Base-by-base conservation (phyloP, 1,284 basidiomycete genomes). In the Cryptococcus hybrid region DNA sequence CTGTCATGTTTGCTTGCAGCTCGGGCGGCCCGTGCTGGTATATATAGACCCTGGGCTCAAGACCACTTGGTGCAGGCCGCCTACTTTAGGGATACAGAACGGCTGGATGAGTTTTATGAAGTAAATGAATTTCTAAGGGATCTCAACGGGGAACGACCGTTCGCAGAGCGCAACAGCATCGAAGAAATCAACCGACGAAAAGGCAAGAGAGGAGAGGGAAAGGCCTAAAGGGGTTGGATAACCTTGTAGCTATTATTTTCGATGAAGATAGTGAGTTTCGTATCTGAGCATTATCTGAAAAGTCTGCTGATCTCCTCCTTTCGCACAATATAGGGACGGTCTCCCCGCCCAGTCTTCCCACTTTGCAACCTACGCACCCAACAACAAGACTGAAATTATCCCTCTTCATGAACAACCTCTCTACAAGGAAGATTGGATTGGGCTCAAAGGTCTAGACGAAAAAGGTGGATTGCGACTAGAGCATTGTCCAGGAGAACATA, bases 361-460 rank as follows among this genome's bases (percentile, higher is more conserved):
- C 54, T 78, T 75, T 62, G 68, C 69, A 35, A 72, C 72, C 1
- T 68, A 72, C 48, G 54, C 66, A 7, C 67, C 73, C 0, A 58
- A 60, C 35, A 76, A 75, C 57, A 76, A 65, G 69, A 76, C 66
- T 77, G 54, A 75, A 0, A 82, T 92, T 49, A 79, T 95, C 15
- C 86, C 88, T 0, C 87, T 96, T 83, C 81, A 82, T 18, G 66
- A 77, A 52, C 92, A 94, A 66, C 84, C 84, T 5, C 79, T 96
- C 43, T 99, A 96, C 77, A 73, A 70, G 2, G 84, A 92, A 52
- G 90, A 99, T 75, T 92, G 90, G 84, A 90, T 98, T 62, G 95
- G 95, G 1, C 78, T 99, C 45, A 82, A 84, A 24, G 71, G 77
- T 52, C 82, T 99, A 48, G 88, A 96, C 70, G 82, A 89, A 68